These are phyloP conservation scores for Globisporangium okanoganense DNA, from an alignment of 352 stramenopile genomes.

Conservation along the genomic window DNA sequence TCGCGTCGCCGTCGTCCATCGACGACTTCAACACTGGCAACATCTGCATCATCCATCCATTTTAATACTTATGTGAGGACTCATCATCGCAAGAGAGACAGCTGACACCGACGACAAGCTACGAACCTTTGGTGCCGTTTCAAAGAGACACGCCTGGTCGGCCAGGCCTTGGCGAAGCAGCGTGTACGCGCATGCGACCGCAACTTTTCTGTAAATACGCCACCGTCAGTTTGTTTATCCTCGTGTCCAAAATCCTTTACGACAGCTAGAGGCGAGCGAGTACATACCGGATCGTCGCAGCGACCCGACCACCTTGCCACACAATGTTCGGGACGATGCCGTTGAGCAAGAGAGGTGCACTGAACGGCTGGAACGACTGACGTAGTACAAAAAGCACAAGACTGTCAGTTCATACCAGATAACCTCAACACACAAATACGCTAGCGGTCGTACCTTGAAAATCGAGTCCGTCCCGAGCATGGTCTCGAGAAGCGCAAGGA, in stretches of 20 bases:
- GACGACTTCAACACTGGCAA: slow-evolving; percentile 86
- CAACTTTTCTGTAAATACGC: slow-evolving; percentile 66
- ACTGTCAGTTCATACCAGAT: background rate
- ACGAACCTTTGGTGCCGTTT: slow-evolving; percentile 67
- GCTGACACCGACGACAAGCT: background rate
- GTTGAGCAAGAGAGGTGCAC: slow-evolving; percentile 54
- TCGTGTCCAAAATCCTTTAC: too few species aligned
- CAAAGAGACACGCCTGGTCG: slow-evolving; percentile 77
- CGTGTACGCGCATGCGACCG: slow-evolving; percentile 84
- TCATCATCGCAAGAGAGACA: background rate
- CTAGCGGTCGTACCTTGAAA: slow-evolving; percentile 32
- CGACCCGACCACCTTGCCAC: slow-evolving; percentile 83
- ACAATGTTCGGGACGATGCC: slow-evolving; percentile 88
- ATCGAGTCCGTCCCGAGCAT: slow-evolving; percentile 63
- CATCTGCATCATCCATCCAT: slow-evolving; percentile 41
- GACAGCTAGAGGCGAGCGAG: background rate
- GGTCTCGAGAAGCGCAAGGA: slow-evolving; percentile 81
- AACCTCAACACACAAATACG: background rate
- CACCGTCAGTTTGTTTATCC: background rate
- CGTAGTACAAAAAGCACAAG: background rate
- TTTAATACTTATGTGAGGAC: background rate
- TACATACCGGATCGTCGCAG: slow-evolving; percentile 76
- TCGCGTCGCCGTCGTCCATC: slow-evolving; percentile 86
- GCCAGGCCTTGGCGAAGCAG: slow-evolving; percentile 72
- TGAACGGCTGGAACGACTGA: slow-evolving; percentile 68